These are phyloP conservation scores for Themeda triandra DNA, from an alignment of 176 grass and related monocot genomes.

Conservation along the genomic window DNA sequence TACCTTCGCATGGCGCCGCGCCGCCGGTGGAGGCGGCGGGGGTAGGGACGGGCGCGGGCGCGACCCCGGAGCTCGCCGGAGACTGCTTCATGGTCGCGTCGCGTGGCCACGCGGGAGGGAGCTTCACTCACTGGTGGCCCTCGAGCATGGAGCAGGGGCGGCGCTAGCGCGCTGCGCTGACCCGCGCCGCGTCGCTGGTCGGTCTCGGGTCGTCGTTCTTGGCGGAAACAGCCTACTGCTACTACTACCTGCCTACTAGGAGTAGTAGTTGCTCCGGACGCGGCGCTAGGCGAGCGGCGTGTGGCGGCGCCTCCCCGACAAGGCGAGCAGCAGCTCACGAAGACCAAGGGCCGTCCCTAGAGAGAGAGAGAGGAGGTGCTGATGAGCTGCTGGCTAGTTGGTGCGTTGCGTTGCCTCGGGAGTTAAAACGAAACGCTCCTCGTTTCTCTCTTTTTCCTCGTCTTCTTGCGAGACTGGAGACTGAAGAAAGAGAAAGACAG, in stretches of 20 bases:
- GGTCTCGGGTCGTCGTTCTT: background rate
- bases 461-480: background rate
- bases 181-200: background rate
- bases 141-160: slow-evolving; percentile 23
- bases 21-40: background rate
- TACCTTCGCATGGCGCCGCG: slow-evolving; percentile 44
- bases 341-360: slow-evolving; percentile 12
- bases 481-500: background rate
- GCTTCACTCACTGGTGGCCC: background rate
- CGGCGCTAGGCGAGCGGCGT: slow-evolving; percentile 9
- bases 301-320: slow-evolving; percentile 34
- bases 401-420: slow-evolving; percentile 38
- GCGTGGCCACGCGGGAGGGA: background rate
- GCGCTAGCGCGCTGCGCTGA: no score
- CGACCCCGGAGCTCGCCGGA: slow-evolving; percentile 19
- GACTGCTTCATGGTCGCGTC: slow-evolving; percentile 41
- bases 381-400: slow-evolving; percentile 4
- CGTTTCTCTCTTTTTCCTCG: background rate
- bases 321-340: slow-evolving; percentile 28
- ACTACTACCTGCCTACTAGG: background rate
- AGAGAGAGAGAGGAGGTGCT: background rate
- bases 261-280: background rate
- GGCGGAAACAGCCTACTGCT: background rate
- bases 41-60: background rate
- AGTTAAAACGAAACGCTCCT: slow-evolving; percentile 39